These are phyloP conservation scores for Penicillium sp. DNA, from an alignment of 2,329 filamentous ascomycete genomes.

Conservation along the genomic window DNA sequence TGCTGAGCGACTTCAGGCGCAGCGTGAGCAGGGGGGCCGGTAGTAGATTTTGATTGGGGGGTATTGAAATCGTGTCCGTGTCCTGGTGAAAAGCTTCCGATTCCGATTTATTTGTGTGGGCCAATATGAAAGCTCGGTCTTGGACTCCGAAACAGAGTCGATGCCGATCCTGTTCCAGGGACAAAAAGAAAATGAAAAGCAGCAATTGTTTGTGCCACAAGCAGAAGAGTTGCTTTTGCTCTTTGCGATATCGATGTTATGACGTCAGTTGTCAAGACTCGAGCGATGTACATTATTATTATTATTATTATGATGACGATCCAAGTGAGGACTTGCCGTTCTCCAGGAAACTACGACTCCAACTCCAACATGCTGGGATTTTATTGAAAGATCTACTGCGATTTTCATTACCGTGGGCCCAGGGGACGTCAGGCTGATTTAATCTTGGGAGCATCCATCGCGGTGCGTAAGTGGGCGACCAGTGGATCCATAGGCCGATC, in stretches of 20 bases:
- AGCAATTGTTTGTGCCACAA: neutral
- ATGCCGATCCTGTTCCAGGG: neutral
- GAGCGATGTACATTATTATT: neutral
- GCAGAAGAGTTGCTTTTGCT: neutral
- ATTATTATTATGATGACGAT: neutral
- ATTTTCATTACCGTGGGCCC: slow-evolving; percentile 16
- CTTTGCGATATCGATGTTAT: neutral
- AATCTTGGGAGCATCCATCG: slow-evolving; percentile 2
- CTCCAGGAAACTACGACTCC: neutral
- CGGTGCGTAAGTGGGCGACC: slow-evolving; percentile 18
- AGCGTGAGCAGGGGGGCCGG: slow-evolving; percentile 22
- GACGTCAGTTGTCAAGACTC: neutral
- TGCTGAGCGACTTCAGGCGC: slow-evolving; percentile 40
- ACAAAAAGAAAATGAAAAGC: neutral
- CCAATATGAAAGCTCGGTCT: neutral
- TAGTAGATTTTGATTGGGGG: neutral
- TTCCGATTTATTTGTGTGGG: too few species aligned
- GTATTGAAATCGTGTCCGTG: too few species aligned
- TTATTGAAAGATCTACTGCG: slow-evolving; percentile 15
- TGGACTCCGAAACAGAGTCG: neutral
- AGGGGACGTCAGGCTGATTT: slow-evolving; percentile 3
- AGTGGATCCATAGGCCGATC: slow-evolving; percentile 11
- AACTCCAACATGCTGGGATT: too few species aligned
- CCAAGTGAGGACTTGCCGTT: neutral
- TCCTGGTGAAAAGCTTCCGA: too few species aligned